Base-by-base conservation (phyloP, 2,329 filamentous ascomycete species). In the Hirsutella rhossiliensis region DNA sequence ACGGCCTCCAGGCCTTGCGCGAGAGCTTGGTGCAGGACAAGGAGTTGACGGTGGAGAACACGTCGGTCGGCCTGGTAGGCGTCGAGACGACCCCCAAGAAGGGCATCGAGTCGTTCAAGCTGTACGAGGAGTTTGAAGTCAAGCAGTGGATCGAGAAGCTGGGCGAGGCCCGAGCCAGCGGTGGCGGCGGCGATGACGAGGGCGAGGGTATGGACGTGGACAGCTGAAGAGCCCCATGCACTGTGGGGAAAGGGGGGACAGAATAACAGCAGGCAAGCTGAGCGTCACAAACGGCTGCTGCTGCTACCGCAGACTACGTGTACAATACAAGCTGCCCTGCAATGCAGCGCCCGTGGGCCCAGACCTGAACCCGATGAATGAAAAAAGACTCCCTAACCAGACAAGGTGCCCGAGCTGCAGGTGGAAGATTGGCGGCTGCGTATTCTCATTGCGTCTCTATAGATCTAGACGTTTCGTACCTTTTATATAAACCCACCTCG, bases 11-110 rank as follows among this genome's bases (percentile, higher is more conserved):
- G 60, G 90, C 92, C 42, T 72, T 98, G 61, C 95, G 95, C 75
- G 92, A 98, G 73, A 94, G 85, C 55, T 71, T 98, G 62, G 84
- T 86, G 46, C 90, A 97, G 76, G 92, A 98, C 68, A 94, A 94
- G 73, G 89, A 97, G 75, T 71, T 98, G 63, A 97, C 90, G 44
- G 79, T 96, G 36, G 92, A 97, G 64, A 98, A 98, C 70, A 95
- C 89, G 44, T 95, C 87, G 54, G 78, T 98, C 43, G 89, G 86
- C 32, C 73, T 96, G 48, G 85, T 89, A 19, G 89, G 89, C 11
- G 68, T 76, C 41, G 67, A 63, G 50, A 65, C 67, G 32, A 66
- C 68, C 7, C 68, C 69, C 43, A 71, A 69, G 61, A 75, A 74
- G 63, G 67, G 59, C 44, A 66, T 84, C 29, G 86, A 97, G 73